Base-by-base conservation (phyloP, 345 rosid genomes). In the Orychophragmus violaceus region DNA sequence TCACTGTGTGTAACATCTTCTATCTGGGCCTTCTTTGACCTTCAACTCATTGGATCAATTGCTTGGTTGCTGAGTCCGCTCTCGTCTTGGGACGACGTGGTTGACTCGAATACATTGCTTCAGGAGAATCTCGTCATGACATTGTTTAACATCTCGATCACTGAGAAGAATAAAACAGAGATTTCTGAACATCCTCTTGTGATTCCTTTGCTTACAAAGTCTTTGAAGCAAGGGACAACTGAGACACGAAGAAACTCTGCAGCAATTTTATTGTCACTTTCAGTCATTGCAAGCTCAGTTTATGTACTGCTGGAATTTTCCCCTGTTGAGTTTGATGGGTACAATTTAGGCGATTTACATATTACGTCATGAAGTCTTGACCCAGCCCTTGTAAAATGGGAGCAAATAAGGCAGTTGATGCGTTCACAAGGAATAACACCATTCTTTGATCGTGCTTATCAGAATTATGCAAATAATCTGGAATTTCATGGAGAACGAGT, bases 231-330 rank as follows among this genome's bases (percentile, higher is more conserved):
- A 3, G 87, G 81, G 68, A 76, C 79, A 33, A 48, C 36, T 27
- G 74, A 62, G 62, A 68, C 89, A 28, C 79, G 85, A 46, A 79
- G 81, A 35, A 81, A 79, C 70, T 79, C 66, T 39, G 86, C 89
- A 6, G 82, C 84, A 2, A 74, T 89, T 49, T 79, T 84, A 13
- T 75, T 70, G 32, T 48, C 84, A 19, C 71, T 87, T 24, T 78
- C 62, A 41, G 46, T 21, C 28, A 30, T 54, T 42, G n/a, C n/a
- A n/a, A n/a, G n/a, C n/a, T n/a, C n/a, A n/a, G n/a, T n/a, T n/a
- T n/a, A n/a, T n/a, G n/a, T n/a, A n/a, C n/a, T n/a, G n/a, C n/a
- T n/a, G n/a, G n/a, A n/a, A n/a, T n/a, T n/a, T n/a, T n/a, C n/a
- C n/a, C n/a, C n/a, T n/a, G n/a, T n/a, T n/a, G n/a, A n/a, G n/a